phyloP scores from a whole-genome alignment of 2,329 filamentous ascomycete genomes.

The Pseudogymnoascus sp. region DNA sequence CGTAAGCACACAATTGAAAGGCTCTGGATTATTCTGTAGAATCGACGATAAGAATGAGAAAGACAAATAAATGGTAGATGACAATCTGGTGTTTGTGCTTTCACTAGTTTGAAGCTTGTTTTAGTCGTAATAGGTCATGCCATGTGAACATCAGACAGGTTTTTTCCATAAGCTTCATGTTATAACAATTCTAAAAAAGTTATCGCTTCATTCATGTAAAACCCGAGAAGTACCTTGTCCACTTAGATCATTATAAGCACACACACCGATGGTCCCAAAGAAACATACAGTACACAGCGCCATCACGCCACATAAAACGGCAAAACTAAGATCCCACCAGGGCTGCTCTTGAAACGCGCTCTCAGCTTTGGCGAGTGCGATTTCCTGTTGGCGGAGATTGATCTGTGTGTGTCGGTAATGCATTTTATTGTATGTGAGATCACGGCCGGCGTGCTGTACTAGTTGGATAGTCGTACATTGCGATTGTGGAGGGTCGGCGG shows the following conservation, averaged over 20 bases:
- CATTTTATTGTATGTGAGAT: neutral
- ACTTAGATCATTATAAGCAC: neutral
- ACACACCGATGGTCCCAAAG: neutral
- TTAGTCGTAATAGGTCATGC: neutral
- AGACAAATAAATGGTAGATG: neutral
- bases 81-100: neutral
- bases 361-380: neutral
- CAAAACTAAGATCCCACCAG: neutral
- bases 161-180: neutral
- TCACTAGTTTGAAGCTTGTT: neutral
- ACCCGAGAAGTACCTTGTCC: neutral
- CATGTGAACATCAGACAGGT: neutral
- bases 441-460: neutral
- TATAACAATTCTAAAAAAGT: neutral
- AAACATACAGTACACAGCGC: neutral
- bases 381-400: neutral
- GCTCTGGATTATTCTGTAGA: neutral
- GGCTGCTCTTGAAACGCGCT: neutral
- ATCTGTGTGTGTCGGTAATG: neutral
- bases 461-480: neutral
- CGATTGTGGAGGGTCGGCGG: neutral
- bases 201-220: neutral
- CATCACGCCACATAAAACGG: neutral
- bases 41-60: neutral
- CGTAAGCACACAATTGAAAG: neutral